phyloP scores from a whole-genome alignment of 2,329 filamentous ascomycete genomes.

The Scorias spongiosa region DNA sequence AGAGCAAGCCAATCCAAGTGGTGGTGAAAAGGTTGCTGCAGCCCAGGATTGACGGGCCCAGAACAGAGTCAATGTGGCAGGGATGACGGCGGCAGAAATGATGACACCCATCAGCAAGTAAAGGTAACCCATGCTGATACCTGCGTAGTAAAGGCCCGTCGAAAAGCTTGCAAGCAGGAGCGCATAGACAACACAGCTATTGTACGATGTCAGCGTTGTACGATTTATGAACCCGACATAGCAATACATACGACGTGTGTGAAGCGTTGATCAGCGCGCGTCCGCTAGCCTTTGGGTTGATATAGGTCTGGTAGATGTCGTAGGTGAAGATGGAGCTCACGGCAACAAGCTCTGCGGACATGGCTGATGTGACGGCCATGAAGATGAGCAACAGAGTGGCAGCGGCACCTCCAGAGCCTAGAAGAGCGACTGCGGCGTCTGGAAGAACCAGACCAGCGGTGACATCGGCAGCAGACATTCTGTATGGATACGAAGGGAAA shows the following conservation, averaged over 20 bases:
- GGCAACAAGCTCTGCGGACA: slow-evolving; percentile 70
- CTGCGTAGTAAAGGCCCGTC: slow-evolving; percentile 47
- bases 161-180: slow-evolving; percentile 64
- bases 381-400: slow-evolving; percentile 70
- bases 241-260: slow-evolving; percentile 31
- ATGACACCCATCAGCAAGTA: slow-evolving; percentile 88
- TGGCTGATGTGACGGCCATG: slow-evolving; percentile 78
- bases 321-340: slow-evolving; percentile 82
- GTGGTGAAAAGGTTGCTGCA: slow-evolving; percentile 54
- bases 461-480: slow-evolving; percentile 60
- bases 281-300: slow-evolving; percentile 63
- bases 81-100: slow-evolving; percentile 62
- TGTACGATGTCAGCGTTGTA: not conserved
- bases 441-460: slow-evolving; percentile 72
- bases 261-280: slow-evolving; percentile 66
- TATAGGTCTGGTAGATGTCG: slow-evolving; percentile 75
- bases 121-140: slow-evolving; percentile 72
- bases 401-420: slow-evolving; percentile 67
- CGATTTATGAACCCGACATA: no score
- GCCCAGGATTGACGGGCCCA: slow-evolving; percentile 69
- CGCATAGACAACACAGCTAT: slow-evolving; percentile 56
- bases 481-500: slow-evolving; percentile 58
- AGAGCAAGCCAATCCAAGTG: slow-evolving; percentile 52
- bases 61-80: slow-evolving; percentile 62
- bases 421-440: slow-evolving; percentile 66